Base-by-base conservation (phyloP, 345 rosid species). In the Cardamine occulta region DNA sequence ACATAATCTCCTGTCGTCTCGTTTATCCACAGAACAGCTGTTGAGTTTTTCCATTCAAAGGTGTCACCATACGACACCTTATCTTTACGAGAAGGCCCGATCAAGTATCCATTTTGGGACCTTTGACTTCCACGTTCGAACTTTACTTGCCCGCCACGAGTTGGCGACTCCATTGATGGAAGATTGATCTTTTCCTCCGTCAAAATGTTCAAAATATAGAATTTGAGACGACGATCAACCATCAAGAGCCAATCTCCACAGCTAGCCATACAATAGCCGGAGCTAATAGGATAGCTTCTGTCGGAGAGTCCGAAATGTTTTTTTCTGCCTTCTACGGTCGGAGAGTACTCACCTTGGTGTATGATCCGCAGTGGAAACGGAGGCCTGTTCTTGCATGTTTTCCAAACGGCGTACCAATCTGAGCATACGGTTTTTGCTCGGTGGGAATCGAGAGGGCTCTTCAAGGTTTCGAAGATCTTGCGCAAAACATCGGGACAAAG, bases 1-100 rank as follows among this genome's bases (percentile, higher is more conserved):
- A 40, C 51, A 29, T 73, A 73, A 63, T 52, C 32, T 0, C 39
- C 21, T 9, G n/a, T 39, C 13, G 1, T 52, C 69, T 72, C 62
- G 32, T 72, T n/a, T 12, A 72, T 13, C 76, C 76, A 72, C 1
- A 72, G 8, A 62, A 52, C 21, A 61, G 69, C 62, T 49, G 32
- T 4, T 3, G 69, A 19, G 23, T 1, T 62, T 18, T 51, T 72
- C 68, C 66, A 59, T 56, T 56, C 29, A 26, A 7, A 7, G 39
- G 10, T 34, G 10, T 34, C 39, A 32, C 35, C 7, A 44, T 1
- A 8, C 6, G 21, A 59, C 4, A 58, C 54, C 1, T 8, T 4
- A 44, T 42, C 9, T 4, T 0, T 5, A 34, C 35, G 9, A 48
- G 1, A 48, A 65, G 7, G 29, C 26, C 18, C 5, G 14, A 49